These are phyloP conservation scores for Glonium stellatum DNA, from an alignment of 495 filamentous ascomycete species.

Conservation along the genomic window DNA sequence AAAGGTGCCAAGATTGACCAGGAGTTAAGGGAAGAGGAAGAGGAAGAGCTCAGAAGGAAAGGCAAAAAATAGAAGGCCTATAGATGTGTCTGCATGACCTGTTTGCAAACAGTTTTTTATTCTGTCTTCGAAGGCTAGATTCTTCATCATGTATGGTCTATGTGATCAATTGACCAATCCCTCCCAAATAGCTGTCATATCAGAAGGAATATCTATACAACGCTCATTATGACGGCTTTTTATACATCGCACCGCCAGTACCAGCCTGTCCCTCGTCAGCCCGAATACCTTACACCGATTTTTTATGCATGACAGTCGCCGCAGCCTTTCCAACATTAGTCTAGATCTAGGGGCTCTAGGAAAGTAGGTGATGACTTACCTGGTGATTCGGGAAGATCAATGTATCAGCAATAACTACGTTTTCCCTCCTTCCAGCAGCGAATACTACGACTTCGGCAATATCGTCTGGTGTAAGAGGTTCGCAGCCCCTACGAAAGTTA, in stretches of 20 bases:
- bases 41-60: conserved; percentile 38
- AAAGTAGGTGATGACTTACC: conserved; percentile 42
- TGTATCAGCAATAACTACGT: conserved; percentile 91
- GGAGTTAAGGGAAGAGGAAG: conserved; percentile 40
- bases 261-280: conserved; percentile 32
- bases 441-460: conserved; percentile 95
- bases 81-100: neutral
- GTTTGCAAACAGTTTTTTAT: neutral
- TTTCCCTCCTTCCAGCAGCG: conserved; percentile 78
- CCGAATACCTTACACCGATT: conserved; percentile 26
- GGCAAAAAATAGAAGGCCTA: conserved; percentile 24
- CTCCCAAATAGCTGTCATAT: too few relatives aligned
- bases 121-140: neutral
- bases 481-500: conserved; percentile 48
- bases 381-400: conserved; percentile 89
- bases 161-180: neutral
- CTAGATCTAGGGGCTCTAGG: neutral
- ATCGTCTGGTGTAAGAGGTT: conserved; percentile 90
- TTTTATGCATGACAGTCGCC: conserved; percentile 51
- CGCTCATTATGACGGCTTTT: conserved; percentile 20
- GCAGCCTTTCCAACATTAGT: conserved; percentile 36
- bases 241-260: conserved; percentile 36
- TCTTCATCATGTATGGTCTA: neutral
- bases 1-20: conserved; percentile 42
- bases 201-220: too few relatives aligned